phyloP scores from a whole-genome alignment of 116 monocot genomes.

The Papilionanthe hybrid region DNA sequence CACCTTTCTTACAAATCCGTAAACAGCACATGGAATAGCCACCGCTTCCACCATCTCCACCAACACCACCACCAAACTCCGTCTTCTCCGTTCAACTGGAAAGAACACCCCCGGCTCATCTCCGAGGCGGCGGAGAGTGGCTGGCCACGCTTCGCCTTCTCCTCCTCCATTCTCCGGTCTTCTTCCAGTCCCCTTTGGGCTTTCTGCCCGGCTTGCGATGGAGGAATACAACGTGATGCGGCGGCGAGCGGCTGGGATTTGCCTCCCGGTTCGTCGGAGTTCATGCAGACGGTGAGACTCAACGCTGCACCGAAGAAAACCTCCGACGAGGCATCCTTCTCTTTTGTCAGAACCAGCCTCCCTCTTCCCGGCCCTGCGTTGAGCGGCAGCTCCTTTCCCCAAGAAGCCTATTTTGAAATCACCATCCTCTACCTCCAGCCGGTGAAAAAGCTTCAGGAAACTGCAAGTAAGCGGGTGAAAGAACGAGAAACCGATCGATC shows the following conservation, averaged over 20 bases:
- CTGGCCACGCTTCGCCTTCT: slow-evolving; percentile 68
- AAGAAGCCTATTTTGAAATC: slow-evolving; percentile 87
- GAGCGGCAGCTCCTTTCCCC: slow-evolving; percentile 47
- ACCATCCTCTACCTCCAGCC: slow-evolving; percentile 44
- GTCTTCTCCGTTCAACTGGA: slow-evolving; percentile 44
- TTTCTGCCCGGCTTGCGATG: slow-evolving; percentile 30
- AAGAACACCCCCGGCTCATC: slow-evolving; percentile 48
- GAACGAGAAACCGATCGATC: slow-evolving; percentile 25
- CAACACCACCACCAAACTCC: not conserved
- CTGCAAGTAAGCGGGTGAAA: slow-evolving; percentile 14
- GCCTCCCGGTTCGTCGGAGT: slow-evolving; percentile 41
- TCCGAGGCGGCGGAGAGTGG: slow-evolving; percentile 57
- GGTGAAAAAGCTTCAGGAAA: not conserved
- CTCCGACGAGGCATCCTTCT: not conserved
- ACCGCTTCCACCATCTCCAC: slow-evolving; percentile 23
- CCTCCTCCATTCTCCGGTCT: not conserved
- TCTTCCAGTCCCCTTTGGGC: slow-evolving; percentile 11
- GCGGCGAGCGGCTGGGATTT: slow-evolving; percentile 34
- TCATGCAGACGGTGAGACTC: slow-evolving; percentile 69
- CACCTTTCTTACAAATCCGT: slow-evolving; percentile 11
- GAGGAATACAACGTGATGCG: slow-evolving; percentile 8
- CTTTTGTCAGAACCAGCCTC: slow-evolving; percentile 35
- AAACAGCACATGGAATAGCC: slow-evolving; percentile 1
- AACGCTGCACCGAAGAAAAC: slow-evolving; percentile 13
- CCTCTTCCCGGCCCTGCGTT: slow-evolving; percentile 70